Conservation (phyloP, 331 rosid species). For the Malus hybrid region DNA sequence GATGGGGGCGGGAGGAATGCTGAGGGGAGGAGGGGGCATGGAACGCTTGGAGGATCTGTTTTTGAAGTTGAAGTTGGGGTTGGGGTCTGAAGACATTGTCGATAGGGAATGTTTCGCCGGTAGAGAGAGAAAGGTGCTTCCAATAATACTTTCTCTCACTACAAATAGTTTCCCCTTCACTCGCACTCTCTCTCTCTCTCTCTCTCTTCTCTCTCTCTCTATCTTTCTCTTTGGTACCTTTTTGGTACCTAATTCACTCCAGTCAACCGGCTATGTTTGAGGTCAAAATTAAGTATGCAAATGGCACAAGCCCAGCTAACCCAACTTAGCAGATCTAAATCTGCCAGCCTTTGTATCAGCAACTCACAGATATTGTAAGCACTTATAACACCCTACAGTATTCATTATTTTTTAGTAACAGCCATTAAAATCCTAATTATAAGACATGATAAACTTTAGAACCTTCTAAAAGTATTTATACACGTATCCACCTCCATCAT, state of each 20-base stretch:
- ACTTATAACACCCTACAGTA: neutral
- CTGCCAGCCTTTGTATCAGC: neutral
- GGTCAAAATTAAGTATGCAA: neutral
- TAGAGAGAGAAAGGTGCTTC: constrained; percentile 52
- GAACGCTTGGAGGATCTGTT: constrained; percentile 63
- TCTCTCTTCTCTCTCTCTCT: too few relatives aligned
- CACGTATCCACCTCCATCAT: neutral
- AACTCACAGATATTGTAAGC: neutral
- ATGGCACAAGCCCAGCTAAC: neutral
- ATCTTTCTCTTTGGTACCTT: neutral
- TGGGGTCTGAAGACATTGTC: constrained; percentile 13
- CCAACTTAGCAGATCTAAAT: neutral
- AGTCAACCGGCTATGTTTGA: neutral
- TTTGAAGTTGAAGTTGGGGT: neutral
- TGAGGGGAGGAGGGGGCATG: constrained; percentile 40
- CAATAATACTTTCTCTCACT: constrained; percentile 35
- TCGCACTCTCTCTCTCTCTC: too few relatives aligned
- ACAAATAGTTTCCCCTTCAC: neutral
- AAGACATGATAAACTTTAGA: neutral
- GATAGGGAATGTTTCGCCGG: constrained; percentile 54
- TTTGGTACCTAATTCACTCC: neutral
- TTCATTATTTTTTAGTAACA: neutral
- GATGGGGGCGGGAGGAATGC: constrained; percentile 50
- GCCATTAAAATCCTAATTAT: neutral
- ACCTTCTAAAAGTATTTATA: neutral